Evolutionary conservation across 192 early-diverging fungal species (phyloP), one percentile per base, ranked within the genome.

Genomic region (Coemansia erecta): DNA sequence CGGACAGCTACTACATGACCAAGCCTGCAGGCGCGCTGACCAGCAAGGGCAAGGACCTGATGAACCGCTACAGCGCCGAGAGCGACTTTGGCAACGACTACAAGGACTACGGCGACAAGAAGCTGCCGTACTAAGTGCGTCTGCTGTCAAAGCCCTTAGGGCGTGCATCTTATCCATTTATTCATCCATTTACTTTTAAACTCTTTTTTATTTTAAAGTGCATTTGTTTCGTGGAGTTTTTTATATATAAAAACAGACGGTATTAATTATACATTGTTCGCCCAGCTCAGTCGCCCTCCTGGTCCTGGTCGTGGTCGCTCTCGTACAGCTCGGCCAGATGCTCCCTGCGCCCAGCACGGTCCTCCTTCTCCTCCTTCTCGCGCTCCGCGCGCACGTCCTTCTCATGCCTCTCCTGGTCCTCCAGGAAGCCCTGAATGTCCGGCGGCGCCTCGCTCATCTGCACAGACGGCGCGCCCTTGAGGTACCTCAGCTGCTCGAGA

Each of bases 361-460:
- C 67, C 3, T 79, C 70, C 56, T 60, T 71, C 9, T 40, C 22
- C 10, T 37, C 35, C 35, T 11, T 37, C 24, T 64, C 77, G 19
- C 61, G 58, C 15, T 62, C 43, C 35, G 21, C 46, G 2, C 39
- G 14, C 1, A 63, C 22, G 17, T 80, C 77, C 63, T 58, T 54
- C 3, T 70, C 53, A 15, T 61, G 62, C 8, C 17, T 22, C 15
- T 72, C 71, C 50, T 79, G 62, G 21, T 67, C 61, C 39, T 79
- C 76, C 39, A 79, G n/a, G 26, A 79, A 79, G 14, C 76, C 76
- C 46, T 79, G 76, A 15, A 79, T 79, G 50, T 79, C 76, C 0
- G 84, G 88, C 18, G 90, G 89, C 21, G 88, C 82, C 68, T 89
- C 91, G 45, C 95, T 94, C 92, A 97, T 93, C 68, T 98, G 95